A percentile compares a stretch with the other conserved stretches of the same genome.
These are phyloP conservation scores for Porodaedalea pini DNA, from an alignment of 1,284 basidiomycete genomes.

Conservation along the genomic window DNA sequence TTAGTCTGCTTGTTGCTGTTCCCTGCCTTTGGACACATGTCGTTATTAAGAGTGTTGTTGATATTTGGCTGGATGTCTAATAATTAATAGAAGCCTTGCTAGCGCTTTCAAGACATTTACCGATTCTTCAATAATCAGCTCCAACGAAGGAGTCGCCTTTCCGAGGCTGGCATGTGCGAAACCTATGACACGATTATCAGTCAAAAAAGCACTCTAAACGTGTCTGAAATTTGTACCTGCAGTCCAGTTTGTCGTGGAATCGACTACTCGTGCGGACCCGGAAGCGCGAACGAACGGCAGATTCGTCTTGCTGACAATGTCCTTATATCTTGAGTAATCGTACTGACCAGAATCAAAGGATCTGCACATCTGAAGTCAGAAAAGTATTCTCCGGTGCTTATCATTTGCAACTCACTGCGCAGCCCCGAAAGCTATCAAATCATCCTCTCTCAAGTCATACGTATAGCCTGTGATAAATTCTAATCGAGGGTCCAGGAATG, in stretches of 20 bases:
- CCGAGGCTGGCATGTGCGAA: conserved; percentile 19
- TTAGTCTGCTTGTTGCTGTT: conserved; percentile 40
- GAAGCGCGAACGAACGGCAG: conserved; percentile 69
- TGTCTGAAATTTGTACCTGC: conserved; percentile 39
- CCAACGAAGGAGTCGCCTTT: conserved; percentile 6
- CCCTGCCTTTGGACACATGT: conserved; percentile 62
- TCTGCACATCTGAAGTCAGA: conserved; percentile 32
- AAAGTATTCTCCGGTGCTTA: background rate
- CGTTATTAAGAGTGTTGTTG: conserved; percentile 75
- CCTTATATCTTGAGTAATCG: conserved; percentile 49
- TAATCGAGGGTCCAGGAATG: conserved; percentile 47
- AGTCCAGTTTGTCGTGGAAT: conserved; percentile 70
- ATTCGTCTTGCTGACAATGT: conserved; percentile 41
- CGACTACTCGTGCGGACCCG: conserved; percentile 56
- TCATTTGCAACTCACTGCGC: conserved; percentile 52
- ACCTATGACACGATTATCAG: conserved; percentile 12
- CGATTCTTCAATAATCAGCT: conserved; percentile 48
- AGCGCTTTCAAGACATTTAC: conserved; percentile 33
- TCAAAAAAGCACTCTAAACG: background rate
- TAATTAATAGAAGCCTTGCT: conserved; percentile 7
- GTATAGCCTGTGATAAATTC: conserved; percentile 59
- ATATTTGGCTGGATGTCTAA: conserved; percentile 28
- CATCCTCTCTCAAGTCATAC: conserved; percentile 57
- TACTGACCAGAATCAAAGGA: conserved; percentile 47
- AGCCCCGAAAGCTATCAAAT: conserved; percentile 68